Evolutionary conservation across 2,329 filamentous ascomycete genomes (phyloP).

Genomic region (Plenodomus biglobosus): DNA sequence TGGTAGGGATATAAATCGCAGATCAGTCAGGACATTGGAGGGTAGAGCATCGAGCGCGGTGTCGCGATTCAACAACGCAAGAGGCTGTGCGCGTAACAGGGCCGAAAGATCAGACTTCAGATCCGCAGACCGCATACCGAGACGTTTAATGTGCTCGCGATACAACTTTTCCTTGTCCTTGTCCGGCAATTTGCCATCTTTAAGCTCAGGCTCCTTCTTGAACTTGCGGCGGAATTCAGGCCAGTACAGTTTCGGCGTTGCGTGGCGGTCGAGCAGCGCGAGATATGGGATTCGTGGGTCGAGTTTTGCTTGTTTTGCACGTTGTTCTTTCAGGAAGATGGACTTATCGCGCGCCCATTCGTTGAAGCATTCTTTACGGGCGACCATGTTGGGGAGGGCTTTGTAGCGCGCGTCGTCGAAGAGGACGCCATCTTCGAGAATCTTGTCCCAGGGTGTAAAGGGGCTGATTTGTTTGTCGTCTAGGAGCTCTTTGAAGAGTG

Average conservation of each 20-base stretch:
- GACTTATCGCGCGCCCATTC: slow-evolving; percentile 82
- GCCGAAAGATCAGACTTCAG: slow-evolving; percentile 69
- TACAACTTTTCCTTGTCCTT: slow-evolving; percentile 81
- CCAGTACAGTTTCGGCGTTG: slow-evolving; percentile 94
- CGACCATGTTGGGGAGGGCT: slow-evolving; percentile 76
- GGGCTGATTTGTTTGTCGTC: slow-evolving; percentile 81
- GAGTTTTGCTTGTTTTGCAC: slow-evolving; percentile 73
- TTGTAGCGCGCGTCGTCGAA: slow-evolving; percentile 87
- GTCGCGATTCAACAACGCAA: slow-evolving; percentile 60
- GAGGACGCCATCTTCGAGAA: slow-evolving; percentile 79
- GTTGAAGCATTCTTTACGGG: slow-evolving; percentile 78
- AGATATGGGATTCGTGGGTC: slow-evolving; percentile 85
- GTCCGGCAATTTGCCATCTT: slow-evolving; percentile 60
- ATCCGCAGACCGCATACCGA: slow-evolving; percentile 65
- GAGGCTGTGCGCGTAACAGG: slow-evolving; percentile 64
- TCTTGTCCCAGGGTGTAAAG: slow-evolving; percentile 87
- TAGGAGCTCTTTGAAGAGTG: slow-evolving; percentile 82
- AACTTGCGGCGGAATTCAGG: slow-evolving; percentile 93
- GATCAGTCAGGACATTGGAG: slow-evolving; percentile 62
- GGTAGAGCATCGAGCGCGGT: slow-evolving; percentile 63
- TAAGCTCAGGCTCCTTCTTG: slow-evolving; percentile 79
- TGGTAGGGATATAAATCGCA: slow-evolving; percentile 70
- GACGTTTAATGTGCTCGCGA: slow-evolving; percentile 68
- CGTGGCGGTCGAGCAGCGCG: slow-evolving; percentile 75
- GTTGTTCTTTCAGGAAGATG: slow-evolving; percentile 68